Base-by-base conservation (phyloP, 495 filamentous ascomycete genomes). In the Bacidia rubella region DNA sequence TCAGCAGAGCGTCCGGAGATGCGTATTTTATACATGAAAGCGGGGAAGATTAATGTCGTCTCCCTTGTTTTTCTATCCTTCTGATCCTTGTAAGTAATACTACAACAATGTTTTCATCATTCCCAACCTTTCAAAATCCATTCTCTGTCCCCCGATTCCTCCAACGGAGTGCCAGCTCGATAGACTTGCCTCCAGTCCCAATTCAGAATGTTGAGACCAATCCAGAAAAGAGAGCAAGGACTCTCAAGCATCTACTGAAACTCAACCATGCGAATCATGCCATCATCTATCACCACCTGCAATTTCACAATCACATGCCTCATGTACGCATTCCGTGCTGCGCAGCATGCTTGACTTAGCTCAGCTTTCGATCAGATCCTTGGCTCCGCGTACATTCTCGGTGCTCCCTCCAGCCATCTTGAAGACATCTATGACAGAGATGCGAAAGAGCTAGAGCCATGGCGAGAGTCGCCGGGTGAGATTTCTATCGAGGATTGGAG, bases 251-350 rank as follows among this genome's bases (percentile, higher is more conserved):
- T 64, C 73, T 97, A 12, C 62, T 99, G 29, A 82, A 81, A 59
- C 79, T 90, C 23, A 97, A 99, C 65, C 93, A 99, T 71, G 80
- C 82, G 29, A 94, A 93, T 59, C 73, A 94, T 67, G 76, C 86
- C 23, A 82, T 97, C 49, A 63, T 96, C 50, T 95, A 84, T 62
- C 74, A 92, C 61, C 60, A 85, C 46, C 73, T 86, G 11, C 69
- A 76, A 55, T 95, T 83, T 64, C 85, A 95, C 68, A 98, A 96
- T 61, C 89, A 97, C 67, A 68, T 81, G 47, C 78, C 86, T 25
- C 90, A 97, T 71, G 81, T 90, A 61, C 38, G 77, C 67, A 44
- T 5, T 22, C 41, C 12, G 19, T 44, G 9, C 7, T 24, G 5
- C 15, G 29, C 15, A 5, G 15, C 29, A 35, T 35, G 29, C 15